Base-by-base conservation (phyloP, 768 basidiomycete genomes). In the Russula lepida region DNA sequence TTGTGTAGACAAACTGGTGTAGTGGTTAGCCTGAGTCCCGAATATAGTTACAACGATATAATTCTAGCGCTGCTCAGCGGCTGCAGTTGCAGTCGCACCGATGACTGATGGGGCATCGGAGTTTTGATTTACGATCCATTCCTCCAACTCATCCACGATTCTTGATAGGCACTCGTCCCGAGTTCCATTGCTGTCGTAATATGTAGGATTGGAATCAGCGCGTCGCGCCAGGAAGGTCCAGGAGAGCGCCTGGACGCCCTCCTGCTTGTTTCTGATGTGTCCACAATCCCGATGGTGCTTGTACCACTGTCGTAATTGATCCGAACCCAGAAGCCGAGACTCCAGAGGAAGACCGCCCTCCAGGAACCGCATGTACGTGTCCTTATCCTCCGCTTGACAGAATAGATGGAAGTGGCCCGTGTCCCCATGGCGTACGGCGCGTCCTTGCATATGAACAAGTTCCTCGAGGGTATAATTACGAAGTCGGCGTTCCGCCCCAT, bases 301-400 rank as follows among this genome's bases (percentile, higher is more conserved):
- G 64, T 80, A 79, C 84, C 83, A 85, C 23, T 54, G 62, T 30
- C 70, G 72, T 57, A 92, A 68, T 28, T 76, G 71, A 9, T 75
- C 70, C 44, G 78, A 78, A 59, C 81, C 82, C 37, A 81, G 70
- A 11, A 98, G 73, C 28, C 77, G 76, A 9, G 95, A 98, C 73
- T 99, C 97, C 37, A 98, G 74, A 1, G 93, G 92, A 23, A 95
- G 75, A 6, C 97, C 97, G 23, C 94, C 88, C 59, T 86, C 84
- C 64, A 99, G 74, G 76, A 95, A 93, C 27, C 88, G 84, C 47
- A 81, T 80, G 70, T 92, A 85, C 15, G 86, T 86, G 64, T 92
- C 89, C 63, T 84, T 82, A 51, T 86, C 83, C 71, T 97, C 95
- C 6, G 84, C 78, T 66, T 93, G 95, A 72, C 95, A 98, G 70